Base-by-base conservation (phyloP, 202 grass and related monocot species). In the Sporobolus alterniflorus region DNA sequence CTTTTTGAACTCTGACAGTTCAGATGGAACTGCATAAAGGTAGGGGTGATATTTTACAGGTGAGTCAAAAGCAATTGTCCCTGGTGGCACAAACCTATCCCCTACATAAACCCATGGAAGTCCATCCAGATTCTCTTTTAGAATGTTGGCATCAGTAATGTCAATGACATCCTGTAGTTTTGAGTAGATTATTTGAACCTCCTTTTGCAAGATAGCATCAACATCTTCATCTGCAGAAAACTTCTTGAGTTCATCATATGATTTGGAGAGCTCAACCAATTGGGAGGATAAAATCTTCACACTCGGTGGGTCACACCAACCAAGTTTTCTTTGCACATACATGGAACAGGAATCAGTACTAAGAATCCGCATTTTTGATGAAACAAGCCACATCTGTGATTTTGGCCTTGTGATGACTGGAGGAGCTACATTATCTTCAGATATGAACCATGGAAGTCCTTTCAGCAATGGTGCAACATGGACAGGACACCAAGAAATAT, bases 1-100 rank as follows among this genome's bases (percentile, higher is more conserved):
- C 42, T 46, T 84, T 85, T 90, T 93, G 84, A 91, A 98, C 74
- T 92, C 78, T 28, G 96, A 94, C 47, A 98, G 79, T 85, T 98
- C 96, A 67, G 96, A 98, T 43, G 96, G 96, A 86, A 98, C 92
- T 68, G 92, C 91, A 84, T 98, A 98, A 71, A 98, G 91, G 76
- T 98, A 95, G 54, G 96, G 92, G 77, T 92, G 92, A 81, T 98
- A 98, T 60, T 98, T 98, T 70, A 98, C 92, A 74, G 96, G 96
- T 15, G 92, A 98, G 64, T 98, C 96, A 95, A 98, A 98, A 70
- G 96, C 92, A 88, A 98, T 92, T 84, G 85, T 83, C 65, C 81
- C 86, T 63, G 90, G 79, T 55, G 76, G 76, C 46, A 98, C 91
- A 67, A 98, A 98, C 52, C 88, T 88, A 67, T 98, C 92, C 22